These are phyloP conservation scores for Ilex aquifolium DNA, from an alignment of 257 asterid genomes.

Conservation along the genomic window DNA sequence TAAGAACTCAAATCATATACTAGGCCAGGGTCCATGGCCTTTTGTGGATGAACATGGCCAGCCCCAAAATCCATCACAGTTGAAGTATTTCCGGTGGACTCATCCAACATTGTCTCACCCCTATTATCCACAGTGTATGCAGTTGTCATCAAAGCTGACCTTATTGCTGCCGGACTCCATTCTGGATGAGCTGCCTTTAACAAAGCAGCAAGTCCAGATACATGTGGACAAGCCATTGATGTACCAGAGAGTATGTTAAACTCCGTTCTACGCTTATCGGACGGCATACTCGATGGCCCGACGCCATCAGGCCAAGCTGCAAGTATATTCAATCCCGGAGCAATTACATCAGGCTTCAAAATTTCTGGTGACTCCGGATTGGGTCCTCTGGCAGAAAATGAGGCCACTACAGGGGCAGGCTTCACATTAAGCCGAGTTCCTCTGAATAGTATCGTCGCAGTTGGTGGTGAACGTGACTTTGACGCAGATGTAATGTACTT, in stretches of 20 bases:
- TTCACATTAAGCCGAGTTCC: slow-evolving; percentile 65
- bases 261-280: slow-evolving; percentile 64
- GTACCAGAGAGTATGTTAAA: slow-evolving; percentile 83
- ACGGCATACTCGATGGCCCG: slow-evolving; percentile 63
- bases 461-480: slow-evolving; percentile 32
- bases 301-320: slow-evolving; percentile 84
- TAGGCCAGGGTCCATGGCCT: slow-evolving; percentile 88
- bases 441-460: slow-evolving; percentile 51
- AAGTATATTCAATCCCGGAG: slow-evolving; percentile 84
- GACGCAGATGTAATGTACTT: slow-evolving; percentile 40
- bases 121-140: slow-evolving; percentile 66
- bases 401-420: slow-evolving; percentile 84
- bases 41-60: slow-evolving; percentile 84
- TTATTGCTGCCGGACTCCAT: slow-evolving; percentile 89
- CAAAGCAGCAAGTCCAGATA: slow-evolving; percentile 76
- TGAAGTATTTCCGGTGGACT: slow-evolving; percentile 65
- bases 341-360: slow-evolving; percentile 77
- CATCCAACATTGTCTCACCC: slow-evolving; percentile 65
- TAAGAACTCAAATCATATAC: slow-evolving; percentile 56
- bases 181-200: slow-evolving; percentile 87
- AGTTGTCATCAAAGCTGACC: slow-evolving; percentile 88
- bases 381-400: slow-evolving; percentile 89
- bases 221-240: slow-evolving; percentile 94
- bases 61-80: slow-evolving; percentile 83
- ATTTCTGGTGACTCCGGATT: slow-evolving; percentile 79